A percentile compares a stretch with the other conserved stretches of the same genome.
These are phyloP conservation scores for Trichoderma afroharzianum DNA, from an alignment of 2,329 filamentous ascomycete genomes.

Conservation along the genomic window DNA sequence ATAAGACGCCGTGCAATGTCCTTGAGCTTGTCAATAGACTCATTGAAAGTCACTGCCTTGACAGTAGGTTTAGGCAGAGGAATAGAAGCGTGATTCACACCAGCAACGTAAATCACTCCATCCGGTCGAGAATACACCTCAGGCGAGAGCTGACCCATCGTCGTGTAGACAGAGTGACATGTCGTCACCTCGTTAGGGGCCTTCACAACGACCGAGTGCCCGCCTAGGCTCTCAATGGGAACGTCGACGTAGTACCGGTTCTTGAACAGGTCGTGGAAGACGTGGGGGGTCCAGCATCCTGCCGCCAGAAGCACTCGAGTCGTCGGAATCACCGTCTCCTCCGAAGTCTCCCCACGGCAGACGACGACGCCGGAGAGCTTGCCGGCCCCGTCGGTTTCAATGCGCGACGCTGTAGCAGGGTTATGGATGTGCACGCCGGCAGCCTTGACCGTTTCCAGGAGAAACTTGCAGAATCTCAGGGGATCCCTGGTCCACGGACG, in stretches of 20 bases:
- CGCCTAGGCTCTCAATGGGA: constrained; percentile 55
- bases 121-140: constrained; percentile 67
- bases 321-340: constrained; percentile 55
- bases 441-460: constrained; percentile 54
- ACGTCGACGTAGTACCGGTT: constrained; percentile 44
- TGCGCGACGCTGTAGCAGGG: constrained; percentile 53
- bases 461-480: constrained; percentile 59
- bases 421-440: constrained; percentile 65
- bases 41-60: constrained; percentile 19
- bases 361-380: constrained; percentile 52
- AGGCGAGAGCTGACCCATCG: constrained; percentile 59
- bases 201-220: constrained; percentile 67
- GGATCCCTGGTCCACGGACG: constrained; percentile 64
- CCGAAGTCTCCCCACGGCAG: constrained; percentile 39
- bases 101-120: constrained; percentile 69
- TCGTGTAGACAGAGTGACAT: constrained; percentile 68
- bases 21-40: constrained; percentile 47
- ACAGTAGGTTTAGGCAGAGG: constrained; percentile 51
- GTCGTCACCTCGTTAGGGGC: constrained; percentile 50
- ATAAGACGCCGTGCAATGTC: constrained; percentile 48
- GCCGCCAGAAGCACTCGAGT: constrained; percentile 63
- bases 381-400: constrained; percentile 49
- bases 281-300: constrained; percentile 66
- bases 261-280: constrained; percentile 65
- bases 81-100: constrained; percentile 60